phyloP scores from a whole-genome alignment of 192 early-diverging fungal species.

The Dissophora ornata region DNA sequence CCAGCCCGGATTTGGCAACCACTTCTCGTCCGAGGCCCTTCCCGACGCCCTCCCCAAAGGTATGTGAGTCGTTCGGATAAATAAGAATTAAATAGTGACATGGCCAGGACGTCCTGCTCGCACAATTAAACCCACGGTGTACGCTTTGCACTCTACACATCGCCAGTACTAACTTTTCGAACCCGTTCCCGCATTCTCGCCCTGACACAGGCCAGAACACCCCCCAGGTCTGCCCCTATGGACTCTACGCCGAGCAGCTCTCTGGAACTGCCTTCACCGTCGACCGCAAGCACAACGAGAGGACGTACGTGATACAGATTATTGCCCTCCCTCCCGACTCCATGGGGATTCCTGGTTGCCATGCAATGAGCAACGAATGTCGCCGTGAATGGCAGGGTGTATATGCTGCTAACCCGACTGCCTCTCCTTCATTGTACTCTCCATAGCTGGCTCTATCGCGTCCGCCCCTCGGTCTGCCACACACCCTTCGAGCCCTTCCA shows the following conservation, averaged over 20 bases:
- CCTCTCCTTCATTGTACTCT: no score
- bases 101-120: no score
- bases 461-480: slow-evolving; percentile 91
- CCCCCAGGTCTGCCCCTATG: slow-evolving; percentile 90
- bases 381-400: no score
- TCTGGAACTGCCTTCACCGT: slow-evolving; percentile 93
- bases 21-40: slow-evolving; percentile 87
- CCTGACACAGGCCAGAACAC: slow-evolving; percentile 80
- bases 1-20: slow-evolving; percentile 88
- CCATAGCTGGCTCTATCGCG: slow-evolving; percentile 92
- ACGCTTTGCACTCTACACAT: not conserved
- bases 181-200: not conserved
- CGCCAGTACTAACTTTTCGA: not conserved
- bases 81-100: not conserved
- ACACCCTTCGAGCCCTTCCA: slow-evolving; percentile 67
- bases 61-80: slow-evolving; percentile 33
- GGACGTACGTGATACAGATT: slow-evolving; percentile 64
- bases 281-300: slow-evolving; percentile 80
- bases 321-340: no score
- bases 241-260: slow-evolving; percentile 95
- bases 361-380: no score
- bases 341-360: no score
- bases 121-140: no score
- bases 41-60: slow-evolving; percentile 84
- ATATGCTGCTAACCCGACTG: no score